Percentiles rank a stretch among this genome's conserved stretches.
Evolutionary conservation across 805 yeast genomes (phyloP).

Genomic region (Sungouiozyma intestinalis): DNA sequence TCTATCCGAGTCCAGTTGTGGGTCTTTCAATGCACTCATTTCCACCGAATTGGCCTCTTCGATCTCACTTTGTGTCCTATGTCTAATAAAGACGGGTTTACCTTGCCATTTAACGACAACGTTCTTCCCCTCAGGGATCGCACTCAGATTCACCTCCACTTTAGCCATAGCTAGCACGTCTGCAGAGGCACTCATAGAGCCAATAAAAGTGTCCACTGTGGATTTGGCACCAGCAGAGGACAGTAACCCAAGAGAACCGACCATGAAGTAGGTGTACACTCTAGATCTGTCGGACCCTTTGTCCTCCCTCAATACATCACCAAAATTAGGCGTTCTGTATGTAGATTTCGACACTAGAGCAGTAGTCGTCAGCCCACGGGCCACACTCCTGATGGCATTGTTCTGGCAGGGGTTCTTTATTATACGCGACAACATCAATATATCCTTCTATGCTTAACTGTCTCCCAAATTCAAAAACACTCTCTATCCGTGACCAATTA

Average conservation of each 20-base stretch:
- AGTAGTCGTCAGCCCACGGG: conserved; percentile 14
- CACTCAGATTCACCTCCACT: conserved; percentile 89
- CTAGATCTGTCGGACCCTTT: conserved; percentile 67
- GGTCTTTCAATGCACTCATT: conserved; percentile 75
- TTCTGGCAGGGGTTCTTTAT: conserved; percentile 1
- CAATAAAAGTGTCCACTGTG: conserved; percentile 85
- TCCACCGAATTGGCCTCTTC: conserved; percentile 87
- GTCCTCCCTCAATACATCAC: conserved; percentile 63
- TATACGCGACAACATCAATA: conserved; percentile 4
- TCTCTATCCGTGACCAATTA: too few relatives aligned
- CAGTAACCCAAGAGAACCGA: conserved; percentile 86
- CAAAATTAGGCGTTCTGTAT: conserved; percentile 87
- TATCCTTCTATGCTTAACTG: too few relatives aligned
- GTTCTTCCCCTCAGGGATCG: conserved; percentile 95
- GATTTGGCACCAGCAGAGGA: conserved; percentile 93
- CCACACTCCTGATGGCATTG: conserved; percentile 1
- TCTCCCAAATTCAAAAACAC: too few relatives aligned
- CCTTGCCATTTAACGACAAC: conserved; percentile 99
- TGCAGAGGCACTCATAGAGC: conserved; percentile 95
- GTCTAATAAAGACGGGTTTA: conserved; percentile 98
- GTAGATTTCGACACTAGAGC: conserved; percentile 44
- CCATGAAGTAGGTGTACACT: conserved; percentile 92
- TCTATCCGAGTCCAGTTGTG: conserved; percentile 87
- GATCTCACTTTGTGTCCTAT: conserved; percentile 88
- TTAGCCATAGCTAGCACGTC: conserved; percentile 99